Base-by-base conservation (phyloP, 2,329 filamentous ascomycete genomes). In the Apiospora aurea region DNA sequence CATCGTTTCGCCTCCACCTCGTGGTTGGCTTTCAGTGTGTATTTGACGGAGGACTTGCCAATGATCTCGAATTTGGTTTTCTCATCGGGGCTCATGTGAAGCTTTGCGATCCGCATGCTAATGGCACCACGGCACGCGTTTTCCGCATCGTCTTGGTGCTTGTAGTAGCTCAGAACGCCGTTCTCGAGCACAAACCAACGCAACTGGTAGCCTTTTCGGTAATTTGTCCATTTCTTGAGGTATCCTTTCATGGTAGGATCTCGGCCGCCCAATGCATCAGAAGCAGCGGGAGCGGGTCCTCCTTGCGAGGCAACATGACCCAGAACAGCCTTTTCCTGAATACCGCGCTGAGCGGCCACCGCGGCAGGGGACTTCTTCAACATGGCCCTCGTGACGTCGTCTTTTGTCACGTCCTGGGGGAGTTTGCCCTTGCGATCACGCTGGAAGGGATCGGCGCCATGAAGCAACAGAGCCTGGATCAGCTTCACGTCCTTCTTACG, bases 161-260 rank as follows among this genome's bases (percentile, higher is more conserved):
- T 99, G 86, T 98, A 99, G 84, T 99, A 99, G 82, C 96, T 98
- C 76, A 99, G 83, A 16, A 99, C 96, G 16, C 96, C 96, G 80
- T 99, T 96, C 80, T 99, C 96, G 11, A 99, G 89, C 18, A 98
- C 96, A 80, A 99, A 99, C 95, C 96, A 99, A 73, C 96, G 89
- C 75, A 99, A 83, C 84, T 99, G 97, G 84, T 98, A 99, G 11
- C 96, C 96, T 80, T 94, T 95, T 29, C 96, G 95, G 81, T 99
- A 99, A 81, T 99, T 99, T 67, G 96, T 99, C 96, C 96, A 99
- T 82, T 99, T 99, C 84, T 98, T 98, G 71, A 99, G 86, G 81
- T 98, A 99, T 8, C 96, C 96, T 84, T 97, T 98, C 94, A 99
- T 98, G 83, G 98, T 96, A 24, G 94, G 93, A 79, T 99, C 96